Evolutionary conservation across 345 rosid genomes (phyloP).

Genomic region (Sisymbrium irio): DNA sequence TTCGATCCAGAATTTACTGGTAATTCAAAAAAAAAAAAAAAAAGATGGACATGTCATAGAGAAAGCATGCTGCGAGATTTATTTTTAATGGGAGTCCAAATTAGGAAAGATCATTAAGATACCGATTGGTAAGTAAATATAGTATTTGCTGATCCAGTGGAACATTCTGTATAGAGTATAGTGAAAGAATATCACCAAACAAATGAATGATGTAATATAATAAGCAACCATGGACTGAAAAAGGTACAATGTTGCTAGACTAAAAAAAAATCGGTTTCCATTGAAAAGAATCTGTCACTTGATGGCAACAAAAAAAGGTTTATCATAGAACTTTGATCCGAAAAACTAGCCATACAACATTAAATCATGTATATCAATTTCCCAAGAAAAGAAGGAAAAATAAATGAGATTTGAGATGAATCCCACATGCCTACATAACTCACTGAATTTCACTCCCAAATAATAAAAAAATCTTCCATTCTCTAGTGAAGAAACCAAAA

Average conservation of each 20-base stretch:
- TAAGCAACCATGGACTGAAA: not conserved
- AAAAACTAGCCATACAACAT: not conserved
- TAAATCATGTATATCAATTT: not conserved
- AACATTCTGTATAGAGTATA: not conserved
- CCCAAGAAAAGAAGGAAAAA: conserved; percentile 7
- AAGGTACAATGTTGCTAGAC: not conserved
- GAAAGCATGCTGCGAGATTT: no score
- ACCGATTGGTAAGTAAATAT: not conserved
- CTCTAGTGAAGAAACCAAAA: not conserved
- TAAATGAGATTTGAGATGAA: not conserved
- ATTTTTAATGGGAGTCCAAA: no score
- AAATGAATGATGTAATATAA: no score
- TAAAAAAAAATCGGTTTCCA: not conserved
- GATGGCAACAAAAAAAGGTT: not conserved
- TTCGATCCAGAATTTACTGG: no score
- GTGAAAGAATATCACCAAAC: no score
- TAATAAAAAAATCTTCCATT: not conserved
- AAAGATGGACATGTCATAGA: no score
- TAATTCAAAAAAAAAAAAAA: no score
- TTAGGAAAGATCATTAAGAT: not conserved
- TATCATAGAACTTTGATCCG: conserved; percentile 2
- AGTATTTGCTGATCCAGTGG: not conserved
- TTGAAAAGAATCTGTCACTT: not conserved
- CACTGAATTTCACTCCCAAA: not conserved
- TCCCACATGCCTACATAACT: not conserved